A percentile compares a stretch with the other conserved stretches of the same genome.
Conservation (phyloP, 2,329 filamentous ascomycete genomes). For the Orbilia brochopaga region DNA sequence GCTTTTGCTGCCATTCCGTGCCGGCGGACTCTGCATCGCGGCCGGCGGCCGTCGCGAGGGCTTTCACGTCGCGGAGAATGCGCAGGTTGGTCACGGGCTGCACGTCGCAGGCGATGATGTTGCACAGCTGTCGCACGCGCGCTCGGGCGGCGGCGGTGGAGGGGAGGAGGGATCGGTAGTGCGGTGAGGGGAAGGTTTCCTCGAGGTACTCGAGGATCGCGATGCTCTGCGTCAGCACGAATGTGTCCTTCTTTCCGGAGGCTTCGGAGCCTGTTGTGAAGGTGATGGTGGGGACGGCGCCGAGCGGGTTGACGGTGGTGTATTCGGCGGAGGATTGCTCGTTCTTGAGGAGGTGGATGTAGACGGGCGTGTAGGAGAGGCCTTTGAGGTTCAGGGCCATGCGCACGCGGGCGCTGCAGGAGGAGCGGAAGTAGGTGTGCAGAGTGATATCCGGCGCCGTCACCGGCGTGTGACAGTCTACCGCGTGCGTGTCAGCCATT, state of each 20-base stretch:
- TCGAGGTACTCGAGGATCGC: constrained; percentile 70
- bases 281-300: constrained; percentile 65
- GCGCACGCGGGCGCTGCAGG: constrained; percentile 68
- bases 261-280: constrained; percentile 55
- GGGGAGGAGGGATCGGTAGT: constrained; percentile 61
- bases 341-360: constrained; percentile 64
- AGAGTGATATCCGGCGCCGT: constrained; percentile 56
- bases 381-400: constrained; percentile 67
- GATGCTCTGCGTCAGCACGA: constrained; percentile 65
- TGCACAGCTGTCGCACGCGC: constrained; percentile 63
- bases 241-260: constrained; percentile 50
- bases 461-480: constrained; percentile 24
- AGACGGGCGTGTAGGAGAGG: constrained; percentile 61
- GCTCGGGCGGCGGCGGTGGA: constrained; percentile 59
- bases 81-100: constrained; percentile 68
- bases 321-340: constrained; percentile 63
- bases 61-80: constrained; percentile 62
- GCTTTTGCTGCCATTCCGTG: constrained; percentile 62
- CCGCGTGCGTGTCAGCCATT: no score
- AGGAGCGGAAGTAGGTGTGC: constrained; percentile 69
- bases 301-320: constrained; percentile 63
- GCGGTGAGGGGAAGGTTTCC: constrained; percentile 61
- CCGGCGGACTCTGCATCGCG: constrained; percentile 21
- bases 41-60: constrained; percentile 60
- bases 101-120: constrained; percentile 65